phyloP scores from a whole-genome alignment of 2,329 filamentous ascomycete genomes.

The Aspergillus spinulosporus region DNA sequence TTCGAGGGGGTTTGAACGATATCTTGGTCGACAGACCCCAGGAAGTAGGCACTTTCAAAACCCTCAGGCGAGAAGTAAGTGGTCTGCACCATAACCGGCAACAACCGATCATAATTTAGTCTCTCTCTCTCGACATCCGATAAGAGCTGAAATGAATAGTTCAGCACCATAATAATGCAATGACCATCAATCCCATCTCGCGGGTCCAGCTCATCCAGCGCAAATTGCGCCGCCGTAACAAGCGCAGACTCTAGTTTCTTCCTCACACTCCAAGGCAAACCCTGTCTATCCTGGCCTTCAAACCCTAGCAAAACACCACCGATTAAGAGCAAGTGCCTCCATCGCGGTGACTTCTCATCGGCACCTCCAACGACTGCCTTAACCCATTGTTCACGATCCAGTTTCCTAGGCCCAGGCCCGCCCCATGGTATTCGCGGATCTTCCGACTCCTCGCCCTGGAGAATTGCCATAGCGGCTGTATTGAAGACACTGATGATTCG shows the following conservation, averaged over 20 bases:
- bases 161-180: conserved; percentile 68
- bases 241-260: conserved; percentile 71
- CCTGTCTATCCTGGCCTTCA: conserved; percentile 62
- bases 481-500: conserved; percentile 63
- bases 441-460: conserved; percentile 49
- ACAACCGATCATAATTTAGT: conserved; percentile 67
- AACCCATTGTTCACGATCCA: conserved; percentile 59
- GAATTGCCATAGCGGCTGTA: conserved; percentile 56
- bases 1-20: conserved; percentile 56
- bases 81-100: conserved; percentile 68
- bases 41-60: conserved; percentile 72
- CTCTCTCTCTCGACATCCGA: conserved; percentile 59
- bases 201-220: conserved; percentile 59
- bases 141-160: conserved; percentile 73
- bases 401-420: conserved; percentile 52
- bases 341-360: conserved; percentile 65
- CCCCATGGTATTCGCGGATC: conserved; percentile 37
- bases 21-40: conserved; percentile 69
- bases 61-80: conserved; percentile 71
- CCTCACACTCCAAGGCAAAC: conserved; percentile 64
- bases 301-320: conserved; percentile 77
- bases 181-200: conserved; percentile 52
- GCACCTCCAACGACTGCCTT: conserved; percentile 60
- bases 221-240: conserved; percentile 73
- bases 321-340: conserved; percentile 81